These are phyloP conservation scores for Helianthus tuberosus DNA, from an alignment of 129 eudicot species.

Conservation along the genomic window DNA sequence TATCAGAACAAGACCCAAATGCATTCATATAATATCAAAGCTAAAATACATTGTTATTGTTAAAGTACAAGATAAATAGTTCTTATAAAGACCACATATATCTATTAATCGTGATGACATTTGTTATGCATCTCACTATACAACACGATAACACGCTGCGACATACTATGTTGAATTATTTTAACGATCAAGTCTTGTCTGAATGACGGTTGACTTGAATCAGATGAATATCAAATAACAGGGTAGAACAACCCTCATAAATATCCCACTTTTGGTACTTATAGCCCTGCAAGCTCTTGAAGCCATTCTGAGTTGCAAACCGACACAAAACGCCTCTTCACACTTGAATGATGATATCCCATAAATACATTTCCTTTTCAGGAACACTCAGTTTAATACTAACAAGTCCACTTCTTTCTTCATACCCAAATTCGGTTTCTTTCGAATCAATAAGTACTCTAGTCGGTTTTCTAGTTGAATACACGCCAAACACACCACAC, in stretches of 20 bases:
- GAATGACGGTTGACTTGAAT: too few relatives aligned
- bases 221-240: too few relatives aligned
- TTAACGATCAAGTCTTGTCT: too few relatives aligned
- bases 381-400: constrained; percentile 56
- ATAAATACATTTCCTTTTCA: constrained; percentile 52
- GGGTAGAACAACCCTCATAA: too few relatives aligned
- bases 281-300: background rate
- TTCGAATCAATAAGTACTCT: constrained; percentile 44
- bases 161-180: too few relatives aligned
- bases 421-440: constrained; percentile 58
- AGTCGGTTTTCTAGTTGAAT: constrained; percentile 62
- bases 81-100: background rate
- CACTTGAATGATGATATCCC: constrained; percentile 58
- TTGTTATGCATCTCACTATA: background rate
- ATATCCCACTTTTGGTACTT: too few relatives aligned
- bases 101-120: background rate
- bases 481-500: constrained; percentile 74
- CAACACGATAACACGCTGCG: background rate
- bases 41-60: background rate
- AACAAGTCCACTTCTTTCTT: constrained; percentile 54
- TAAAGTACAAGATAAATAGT: background rate
- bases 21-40: background rate
- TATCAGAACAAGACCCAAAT: background rate
- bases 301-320: background rate
- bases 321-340: constrained; percentile 27